Evolutionary conservation across 108 stramenopile species (phyloP), one percentile per base, ranked within the genome.

Genomic region (Cyclotella distinguenda): DNA sequence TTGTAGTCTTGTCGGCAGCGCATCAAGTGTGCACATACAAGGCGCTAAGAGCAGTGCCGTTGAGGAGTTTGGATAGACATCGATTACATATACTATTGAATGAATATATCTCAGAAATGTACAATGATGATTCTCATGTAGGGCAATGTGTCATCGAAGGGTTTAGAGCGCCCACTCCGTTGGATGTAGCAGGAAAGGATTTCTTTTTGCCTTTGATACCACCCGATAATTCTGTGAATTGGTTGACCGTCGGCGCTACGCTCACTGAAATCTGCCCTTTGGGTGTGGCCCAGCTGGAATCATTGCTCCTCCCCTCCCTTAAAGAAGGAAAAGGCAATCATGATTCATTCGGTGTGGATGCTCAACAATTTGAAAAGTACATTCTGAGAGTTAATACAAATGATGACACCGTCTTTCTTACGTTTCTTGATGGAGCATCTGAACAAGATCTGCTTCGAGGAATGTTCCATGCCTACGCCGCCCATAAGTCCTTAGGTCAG

Each of bases 21-120:
- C 93, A 96, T 53, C 89, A 95, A 56, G 64, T 59, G 15, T 91
- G 85, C 48, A 94, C 84, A 45, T 94, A 89, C 74, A 40, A 76
- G 21, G 85, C 90, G n/a, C 56, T 98, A 10, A 73, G 81, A 34
- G 60, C 72, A 32, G 89, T 96, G 12, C 82, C 85, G 13, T 67
- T 97, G 48, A 56, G 53, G 10, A 86, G 81, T 59, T 86, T 97
- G 47, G 94, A 92, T 68, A 75, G 86, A 38, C 91, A 89, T 60
- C 82, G 91, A 26, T 54, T 92, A 44, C 78, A 86, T 33, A 49
- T 86, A 32, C 55, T 83, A 3, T 59, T 92, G 45, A 70, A 81
- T 22, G 48, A 72, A 3, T 88, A 84, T 61, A 55, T 86, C 4
- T 26, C 60, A 21, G 49, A 57, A 26, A 57, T 73, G 27, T 30